Base-by-base conservation (phyloP, 2,329 filamentous ascomycete genomes). In the Venturia oleaginea region DNA sequence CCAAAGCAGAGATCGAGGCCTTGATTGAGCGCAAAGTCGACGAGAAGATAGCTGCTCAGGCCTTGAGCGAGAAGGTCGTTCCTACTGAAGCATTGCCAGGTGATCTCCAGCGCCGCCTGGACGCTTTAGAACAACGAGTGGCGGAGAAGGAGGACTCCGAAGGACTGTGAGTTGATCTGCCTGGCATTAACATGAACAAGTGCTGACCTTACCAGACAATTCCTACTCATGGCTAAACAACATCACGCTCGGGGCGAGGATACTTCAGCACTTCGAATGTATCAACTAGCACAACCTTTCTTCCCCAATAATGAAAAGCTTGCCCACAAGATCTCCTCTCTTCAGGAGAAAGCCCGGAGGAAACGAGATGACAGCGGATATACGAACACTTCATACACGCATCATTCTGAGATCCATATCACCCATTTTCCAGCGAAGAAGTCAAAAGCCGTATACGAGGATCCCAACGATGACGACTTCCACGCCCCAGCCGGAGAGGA, bases 21-120 rank as follows among this genome's bases (percentile, higher is more conserved):
- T 86, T 97, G 77, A 91, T 97, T 1, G 90, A 96, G 75, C 90
- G 89, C 70, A 96, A 96, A 71, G 90, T 97, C 0, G 88, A 89
- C 66, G 92, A 96, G 76, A 92, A 94, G 42, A 80, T 97, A 0
- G 91, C 92, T 0, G 87, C 88, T n/a, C 85, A 88, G 63, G 85
- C 84, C 0, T 72, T 84, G 19, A 82, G 83, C 67, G 84, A 87
- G 51, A 76, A 81, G 19, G 76, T 82, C 66, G 72, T 79, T 65
- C 67, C 77, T 51, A 65, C 73, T 68, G 67, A 76, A 68, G 72
- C 76, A 65, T 81, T 93, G 43, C 90, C 86, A 67, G 89, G 92
- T 38, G 88, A 91, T 32, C 84, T 97, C 27, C 90, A 94, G 70
- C 85, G 82, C 65, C 86, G 93, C 0, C 80, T 97, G 0, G 91